Evolutionary conservation across 176 grass and related monocot genomes (phyloP), one percentile per base, ranked within the genome.

Genomic region (Otatea glauca): DNA sequence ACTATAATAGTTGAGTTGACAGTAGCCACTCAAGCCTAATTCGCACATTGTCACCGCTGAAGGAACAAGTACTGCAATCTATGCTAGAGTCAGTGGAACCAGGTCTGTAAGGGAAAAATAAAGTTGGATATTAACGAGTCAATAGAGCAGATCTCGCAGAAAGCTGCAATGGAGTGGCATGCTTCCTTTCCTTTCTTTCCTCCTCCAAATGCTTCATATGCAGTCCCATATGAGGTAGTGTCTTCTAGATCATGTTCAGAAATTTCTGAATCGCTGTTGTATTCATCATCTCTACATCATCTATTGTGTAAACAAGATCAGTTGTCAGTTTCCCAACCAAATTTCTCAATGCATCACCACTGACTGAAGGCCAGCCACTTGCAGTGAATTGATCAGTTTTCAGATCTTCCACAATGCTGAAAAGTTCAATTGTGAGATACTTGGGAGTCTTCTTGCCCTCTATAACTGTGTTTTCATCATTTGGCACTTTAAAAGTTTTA

Each of bases 51-150:
- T 61, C 39, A 48, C 25, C 6, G 12, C 54, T 85, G 24, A 27
- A 68, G 64, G 21, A 63, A 68, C 35, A 74, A 21, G 50, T 78
- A 49, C 44, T 44, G 44, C 12, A 51, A 51, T 69, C 49, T 15
- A 68, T 68, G 67, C 21, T 79, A 56, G 1, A 50, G 62, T 58
- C 60, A 20, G 21, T 41, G 47, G 39, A 86, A 63, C 65, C 80
- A 94, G 62, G 66, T 78, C 91, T 98, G 96, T 78, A 98, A 85
- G 50, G 96, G 96, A 84, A 91, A 87, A 90, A 98, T 92, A 82
- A 96, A 98, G 75, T 96, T 98, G 51, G 93, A 95, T 90, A 98
- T 93, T 67, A 96, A 82, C 0, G 96, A 94, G 89, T 98, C 93
- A 44, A 98, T 98, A 79, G 91, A 95, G 43, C 89, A 94, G 49